Conservation (phyloP, 192 early-diverging fungal genomes). For the Coemansia sp. region DNA sequence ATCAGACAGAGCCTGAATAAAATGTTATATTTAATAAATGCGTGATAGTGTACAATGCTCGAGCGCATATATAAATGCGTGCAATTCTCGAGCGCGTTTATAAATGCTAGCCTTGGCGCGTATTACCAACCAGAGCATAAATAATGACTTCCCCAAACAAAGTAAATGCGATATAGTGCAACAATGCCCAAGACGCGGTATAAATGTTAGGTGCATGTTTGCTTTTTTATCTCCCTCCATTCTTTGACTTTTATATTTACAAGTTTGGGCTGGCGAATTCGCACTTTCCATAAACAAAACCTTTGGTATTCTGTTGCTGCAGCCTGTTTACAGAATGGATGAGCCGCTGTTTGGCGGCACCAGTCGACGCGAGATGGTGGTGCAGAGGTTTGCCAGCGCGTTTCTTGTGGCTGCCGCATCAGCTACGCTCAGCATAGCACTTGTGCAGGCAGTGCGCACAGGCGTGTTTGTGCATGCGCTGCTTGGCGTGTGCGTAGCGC, state of each 20-base stretch:
- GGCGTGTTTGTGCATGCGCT: constrained; percentile 29
- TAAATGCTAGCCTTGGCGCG: background rate
- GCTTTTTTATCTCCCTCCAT: background rate
- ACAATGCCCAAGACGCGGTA: too few relatives aligned
- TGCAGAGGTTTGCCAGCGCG: constrained; percentile 39
- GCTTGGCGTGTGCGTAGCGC: constrained; percentile 21
- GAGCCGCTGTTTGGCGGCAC: constrained; percentile 57
- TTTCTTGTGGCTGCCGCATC: constrained; percentile 19
- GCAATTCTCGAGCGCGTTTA: background rate
- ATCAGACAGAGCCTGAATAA: constrained; percentile 1
- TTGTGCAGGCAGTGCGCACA: constrained; percentile 20
- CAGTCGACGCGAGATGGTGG: constrained; percentile 48
- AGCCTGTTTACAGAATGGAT: constrained; percentile 24
- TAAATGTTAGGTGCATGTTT: too few relatives aligned
- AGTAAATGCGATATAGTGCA: too few relatives aligned
- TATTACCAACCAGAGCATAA: background rate
- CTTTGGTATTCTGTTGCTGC: too few relatives aligned
- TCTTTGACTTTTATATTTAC: background rate
- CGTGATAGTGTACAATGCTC: constrained; percentile 21
- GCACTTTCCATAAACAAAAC: too few relatives aligned
- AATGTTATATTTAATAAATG: background rate
- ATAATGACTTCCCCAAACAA: too few relatives aligned
- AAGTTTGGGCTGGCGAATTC: too few relatives aligned
- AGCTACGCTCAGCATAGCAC: constrained; percentile 17
- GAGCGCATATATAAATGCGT: background rate